Evolutionary conservation across 306 rosid genomes (phyloP), one percentile per base, ranked within the genome.

Genomic region (Canavalia ensiformis): DNA sequence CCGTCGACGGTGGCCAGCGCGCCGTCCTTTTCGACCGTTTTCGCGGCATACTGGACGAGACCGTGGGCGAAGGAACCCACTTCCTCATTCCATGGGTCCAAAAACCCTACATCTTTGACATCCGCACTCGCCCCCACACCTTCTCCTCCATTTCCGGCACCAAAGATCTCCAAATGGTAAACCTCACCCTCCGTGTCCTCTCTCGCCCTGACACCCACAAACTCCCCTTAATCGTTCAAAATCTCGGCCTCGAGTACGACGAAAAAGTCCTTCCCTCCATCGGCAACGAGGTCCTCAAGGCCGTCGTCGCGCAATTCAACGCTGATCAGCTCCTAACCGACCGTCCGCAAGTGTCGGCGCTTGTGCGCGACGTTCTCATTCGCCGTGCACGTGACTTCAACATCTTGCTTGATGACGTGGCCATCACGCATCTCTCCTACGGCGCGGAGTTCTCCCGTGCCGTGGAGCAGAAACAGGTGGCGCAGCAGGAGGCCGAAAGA

Each of bases 401-500:
- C 82, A 93, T 95, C 1, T 81, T 76, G 10, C 91, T 95, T 0
- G 99, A 95, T 11, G 99, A 95, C 25, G 99, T 95, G 6, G 98
- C 98, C 1, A 94, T 92, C 29, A 94, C 98, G 4, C 98, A 94
- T 70, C 74, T 94, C 30, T 94, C 98, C 4, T 94, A 92, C 49
- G 91, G 97, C 0, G 44, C 31, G 12, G 95, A 94, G 54, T 94
- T 94, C 77, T 94, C 98, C 0, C 86, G 92, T 63, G 98, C 98
- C 2, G 96, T 94, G 7, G 97, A 94, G 87, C 94, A 90, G 89
- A 93, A 95, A 86, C 99, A 95, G 88, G 98, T 95, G 79, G 98
- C 98, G 0, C 98, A 95, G 85, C 98, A 95, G 83, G 99, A 95
- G 88, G 99, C 98, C 0, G 99, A 93, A 89, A 68, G 99, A 60